These are phyloP conservation scores for Crithidia acanthocephali DNA, from an alignment of 208 protist genomes.

Conservation along the genomic window DNA sequence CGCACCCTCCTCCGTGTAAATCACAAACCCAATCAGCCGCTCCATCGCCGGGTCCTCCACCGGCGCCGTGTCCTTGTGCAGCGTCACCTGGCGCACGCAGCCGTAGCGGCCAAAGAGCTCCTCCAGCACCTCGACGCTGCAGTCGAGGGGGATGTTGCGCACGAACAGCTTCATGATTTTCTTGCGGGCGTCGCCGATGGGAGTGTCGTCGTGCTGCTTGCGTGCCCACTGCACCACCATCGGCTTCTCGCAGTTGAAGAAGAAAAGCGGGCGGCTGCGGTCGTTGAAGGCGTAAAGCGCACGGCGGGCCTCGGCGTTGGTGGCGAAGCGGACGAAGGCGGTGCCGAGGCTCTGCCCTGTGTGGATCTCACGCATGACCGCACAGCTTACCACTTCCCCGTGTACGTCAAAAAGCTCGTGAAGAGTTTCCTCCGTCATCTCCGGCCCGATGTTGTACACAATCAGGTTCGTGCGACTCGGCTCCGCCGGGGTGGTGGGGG, in stretches of 20 bases:
- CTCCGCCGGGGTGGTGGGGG: slow-evolving; percentile 19
- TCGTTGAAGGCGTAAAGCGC: slow-evolving; percentile 46
- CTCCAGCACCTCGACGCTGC: slow-evolving; percentile 40
- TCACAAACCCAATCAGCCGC: slow-evolving; percentile 62
- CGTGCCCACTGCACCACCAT: slow-evolving; percentile 79
- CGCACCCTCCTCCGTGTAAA: slow-evolving; percentile 59
- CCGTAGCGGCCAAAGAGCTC: slow-evolving; percentile 60
- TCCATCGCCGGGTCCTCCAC: slow-evolving; percentile 33
- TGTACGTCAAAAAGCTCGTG: slow-evolving; percentile 59
- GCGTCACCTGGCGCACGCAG: slow-evolving; percentile 50
- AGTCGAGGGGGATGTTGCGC: slow-evolving; percentile 78
- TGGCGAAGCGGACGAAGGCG: slow-evolving; percentile 81
- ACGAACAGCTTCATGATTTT: slow-evolving; percentile 86
- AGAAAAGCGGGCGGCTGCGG: slow-evolving; percentile 50
- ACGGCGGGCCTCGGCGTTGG: slow-evolving; percentile 53
- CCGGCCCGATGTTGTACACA: slow-evolving; percentile 67
- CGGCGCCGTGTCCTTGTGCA: slow-evolving; percentile 76
- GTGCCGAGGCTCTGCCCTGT: slow-evolving; percentile 82
- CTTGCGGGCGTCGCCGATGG: slow-evolving; percentile 62
- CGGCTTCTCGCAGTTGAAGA: slow-evolving; percentile 32
- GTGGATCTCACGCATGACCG: slow-evolving; percentile 87
- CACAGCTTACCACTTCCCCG: slow-evolving; percentile 63
- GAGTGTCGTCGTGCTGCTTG: slow-evolving; percentile 79
- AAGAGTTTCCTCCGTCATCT: slow-evolving; percentile 58
- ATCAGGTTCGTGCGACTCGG: slow-evolving; percentile 82